These are phyloP conservation scores for Emmonsiellopsis sp. DNA, from an alignment of 2,329 filamentous ascomycete genomes.

Conservation along the genomic window DNA sequence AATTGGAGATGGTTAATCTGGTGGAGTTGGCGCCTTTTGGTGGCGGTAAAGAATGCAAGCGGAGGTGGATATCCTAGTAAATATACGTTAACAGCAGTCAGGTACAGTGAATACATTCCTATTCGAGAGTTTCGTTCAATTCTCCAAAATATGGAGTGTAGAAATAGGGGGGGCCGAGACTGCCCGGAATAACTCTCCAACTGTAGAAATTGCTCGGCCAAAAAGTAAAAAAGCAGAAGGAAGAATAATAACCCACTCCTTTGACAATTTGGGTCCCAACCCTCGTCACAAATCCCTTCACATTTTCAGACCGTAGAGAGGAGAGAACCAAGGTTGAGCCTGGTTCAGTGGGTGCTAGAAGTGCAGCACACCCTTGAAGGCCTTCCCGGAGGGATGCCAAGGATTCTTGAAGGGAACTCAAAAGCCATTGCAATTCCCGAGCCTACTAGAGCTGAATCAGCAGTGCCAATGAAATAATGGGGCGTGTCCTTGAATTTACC, in stretches of 20 bases:
- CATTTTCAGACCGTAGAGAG: constrained; percentile 73
- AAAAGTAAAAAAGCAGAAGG: neutral
- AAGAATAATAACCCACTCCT: constrained; percentile 51
- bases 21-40: constrained; percentile 42
- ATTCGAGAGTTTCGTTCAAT: neutral
- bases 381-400: constrained; percentile 56
- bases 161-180: neutral
- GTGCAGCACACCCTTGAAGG: constrained; percentile 77
- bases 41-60: constrained; percentile 47
- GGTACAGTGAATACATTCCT: neutral
- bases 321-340: constrained; percentile 85
- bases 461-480: neutral
- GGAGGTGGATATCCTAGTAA: constrained; percentile 61
- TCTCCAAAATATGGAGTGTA: neutral
- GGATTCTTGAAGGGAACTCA: constrained; percentile 51
- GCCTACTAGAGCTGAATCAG: constrained; percentile 25
- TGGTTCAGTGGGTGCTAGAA: constrained; percentile 74
- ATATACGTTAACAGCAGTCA: neutral
- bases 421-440: constrained; percentile 55
- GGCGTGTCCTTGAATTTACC: constrained; percentile 24
- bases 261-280: constrained; percentile 87
- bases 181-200: neutral
- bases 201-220: neutral
- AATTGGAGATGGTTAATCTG: constrained; percentile 43
- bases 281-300: constrained; percentile 87